A percentile compares a stretch with the other conserved stretches of the same genome.
phyloP scores from a whole-genome alignment of 805 yeast genomes.

The Starmerella vaccinii region DNA sequence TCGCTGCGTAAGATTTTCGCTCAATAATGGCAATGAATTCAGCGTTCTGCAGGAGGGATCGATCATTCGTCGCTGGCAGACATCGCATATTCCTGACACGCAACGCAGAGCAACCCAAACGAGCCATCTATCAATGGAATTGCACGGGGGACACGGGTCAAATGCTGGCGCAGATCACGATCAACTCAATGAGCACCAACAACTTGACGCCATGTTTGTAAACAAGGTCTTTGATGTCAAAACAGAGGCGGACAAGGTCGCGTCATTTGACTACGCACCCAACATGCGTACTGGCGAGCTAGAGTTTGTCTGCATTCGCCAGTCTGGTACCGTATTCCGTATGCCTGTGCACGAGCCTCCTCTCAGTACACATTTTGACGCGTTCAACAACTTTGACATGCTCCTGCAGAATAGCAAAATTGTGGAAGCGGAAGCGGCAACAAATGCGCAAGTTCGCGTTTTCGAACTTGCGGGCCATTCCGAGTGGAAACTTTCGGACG shows the following conservation, averaged over 20 bases:
- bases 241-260: constrained; percentile 70
- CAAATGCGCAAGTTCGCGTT: not conserved
- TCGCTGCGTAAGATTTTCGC: constrained; percentile 35
- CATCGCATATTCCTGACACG: constrained; percentile 25
- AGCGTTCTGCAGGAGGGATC: constrained; percentile 73
- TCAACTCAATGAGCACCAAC: not conserved
- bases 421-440: constrained; percentile 3
- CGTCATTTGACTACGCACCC: constrained; percentile 75
- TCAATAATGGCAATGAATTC: constrained; percentile 57
- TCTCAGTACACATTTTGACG: constrained; percentile 52
- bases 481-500: not conserved
- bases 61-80: constrained; percentile 67
- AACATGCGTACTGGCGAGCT: constrained; percentile 42
- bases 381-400: constrained; percentile 35
- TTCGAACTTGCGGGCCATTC: not conserved
- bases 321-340: constrained; percentile 75
- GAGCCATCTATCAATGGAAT: constrained; percentile 2
- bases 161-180: not conserved
- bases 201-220: constrained; percentile 49
- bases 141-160: not conserved
- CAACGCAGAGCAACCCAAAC: not conserved
- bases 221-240: constrained; percentile 63
- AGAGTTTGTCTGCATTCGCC: constrained; percentile 76
- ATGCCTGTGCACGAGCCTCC: constrained; percentile 66
- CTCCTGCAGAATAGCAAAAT: constrained; percentile 3